These are phyloP conservation scores for Kurtzmaniella quercitrusa DNA, from an alignment of 1,139 yeast genomes.

Conservation along the genomic window DNA sequence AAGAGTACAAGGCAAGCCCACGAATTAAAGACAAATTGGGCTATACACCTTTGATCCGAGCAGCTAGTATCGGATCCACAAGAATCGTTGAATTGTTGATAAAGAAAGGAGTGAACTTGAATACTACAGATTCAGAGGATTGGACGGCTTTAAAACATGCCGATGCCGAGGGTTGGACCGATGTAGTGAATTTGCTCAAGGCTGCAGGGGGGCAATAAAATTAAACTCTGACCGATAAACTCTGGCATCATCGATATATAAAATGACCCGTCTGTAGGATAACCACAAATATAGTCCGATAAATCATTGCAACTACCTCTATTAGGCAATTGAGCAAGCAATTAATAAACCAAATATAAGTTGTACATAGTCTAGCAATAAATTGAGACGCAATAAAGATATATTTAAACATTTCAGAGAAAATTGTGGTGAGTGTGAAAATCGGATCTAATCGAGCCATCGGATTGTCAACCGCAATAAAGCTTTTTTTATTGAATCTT, in stretches of 20 bases:
- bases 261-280: too few species aligned
- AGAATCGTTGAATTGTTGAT: slow-evolving; percentile 50
- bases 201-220: slow-evolving; percentile 8
- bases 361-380: too few species aligned
- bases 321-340: too few species aligned
- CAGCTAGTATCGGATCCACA: slow-evolving; percentile 72
- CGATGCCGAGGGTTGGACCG: slow-evolving; percentile 86
- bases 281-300: too few species aligned
- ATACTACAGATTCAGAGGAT: slow-evolving; percentile 65
- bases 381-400: too few species aligned
- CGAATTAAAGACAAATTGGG: slow-evolving; percentile 64
- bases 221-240: too few species aligned
- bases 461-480: background rate
- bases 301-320: too few species aligned
- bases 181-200: slow-evolving; percentile 55
- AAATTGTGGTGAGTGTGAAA: too few species aligned
- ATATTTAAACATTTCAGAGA: too few species aligned
- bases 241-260: background rate
- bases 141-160: slow-evolving; percentile 93
- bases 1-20: slow-evolving; percentile 52
- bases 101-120: slow-evolving; percentile 58
- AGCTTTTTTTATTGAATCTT: background rate
- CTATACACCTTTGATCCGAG: slow-evolving; percentile 73
- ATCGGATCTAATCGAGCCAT: too few species aligned
- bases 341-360: too few species aligned